Conservation (phyloP, 768 basidiomycete genomes). For the Mycena chlorophos region DNA sequence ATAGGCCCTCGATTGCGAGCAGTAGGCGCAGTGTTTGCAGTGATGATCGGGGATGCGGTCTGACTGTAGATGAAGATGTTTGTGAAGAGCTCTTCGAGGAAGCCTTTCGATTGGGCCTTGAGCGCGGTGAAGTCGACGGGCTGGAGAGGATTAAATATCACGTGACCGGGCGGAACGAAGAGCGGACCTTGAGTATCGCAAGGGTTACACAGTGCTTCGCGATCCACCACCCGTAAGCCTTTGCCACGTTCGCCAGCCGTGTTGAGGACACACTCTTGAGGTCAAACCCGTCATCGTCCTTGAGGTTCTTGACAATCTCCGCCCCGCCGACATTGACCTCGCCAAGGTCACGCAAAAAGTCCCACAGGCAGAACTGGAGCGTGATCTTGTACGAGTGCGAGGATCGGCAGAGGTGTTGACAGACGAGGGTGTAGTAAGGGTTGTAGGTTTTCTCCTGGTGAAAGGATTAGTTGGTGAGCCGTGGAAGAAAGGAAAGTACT, state of each 20-base stretch:
- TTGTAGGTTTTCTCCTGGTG: constrained; percentile 87
- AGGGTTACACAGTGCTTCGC: constrained; percentile 79
- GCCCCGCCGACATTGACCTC: constrained; percentile 80
- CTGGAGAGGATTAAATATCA: constrained; percentile 39
- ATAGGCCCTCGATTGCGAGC: constrained; percentile 59
- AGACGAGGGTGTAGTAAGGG: constrained; percentile 91
- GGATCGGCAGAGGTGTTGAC: constrained; percentile 73
- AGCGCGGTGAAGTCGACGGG: constrained; percentile 84
- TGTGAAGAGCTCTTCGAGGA: constrained; percentile 70
- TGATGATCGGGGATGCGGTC: constrained; percentile 63
- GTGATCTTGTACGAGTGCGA: constrained; percentile 90
- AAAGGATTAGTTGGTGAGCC: background rate
- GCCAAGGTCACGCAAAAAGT: constrained; percentile 90
- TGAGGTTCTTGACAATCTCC: constrained; percentile 70
- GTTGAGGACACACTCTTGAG: constrained; percentile 54
- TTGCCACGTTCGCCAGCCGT: constrained; percentile 72
- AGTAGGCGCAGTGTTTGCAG: constrained; percentile 36
- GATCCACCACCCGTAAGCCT: constrained; percentile 90
- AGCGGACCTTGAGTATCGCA: constrained; percentile 75
- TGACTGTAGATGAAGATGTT: constrained; percentile 78
- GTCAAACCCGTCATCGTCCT: constrained; percentile 50
- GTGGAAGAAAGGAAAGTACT: constrained; percentile 22
- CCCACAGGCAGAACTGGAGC: constrained; percentile 94
- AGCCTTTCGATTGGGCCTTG: constrained; percentile 60
- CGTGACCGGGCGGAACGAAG: background rate